A percentile compares a stretch with the other conserved stretches of the same genome.
phyloP scores from a whole-genome alignment of 2,329 filamentous ascomycete species.

The Macrophomina tecta region DNA sequence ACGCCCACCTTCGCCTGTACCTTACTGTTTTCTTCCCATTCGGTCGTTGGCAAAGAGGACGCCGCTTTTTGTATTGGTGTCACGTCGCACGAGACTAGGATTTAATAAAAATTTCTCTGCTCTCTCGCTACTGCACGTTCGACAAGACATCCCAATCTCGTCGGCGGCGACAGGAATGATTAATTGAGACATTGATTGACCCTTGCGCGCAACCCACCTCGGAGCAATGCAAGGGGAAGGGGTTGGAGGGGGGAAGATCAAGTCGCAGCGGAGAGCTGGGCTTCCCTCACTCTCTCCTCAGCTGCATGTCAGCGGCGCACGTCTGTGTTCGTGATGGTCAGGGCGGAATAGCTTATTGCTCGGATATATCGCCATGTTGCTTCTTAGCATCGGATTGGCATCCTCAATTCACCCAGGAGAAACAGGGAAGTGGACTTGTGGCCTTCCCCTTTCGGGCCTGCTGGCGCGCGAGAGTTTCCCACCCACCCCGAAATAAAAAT shows the following conservation, averaged over 20 bases:
- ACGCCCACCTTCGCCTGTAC: neutral
- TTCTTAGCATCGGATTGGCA: neutral
- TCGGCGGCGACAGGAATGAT: neutral
- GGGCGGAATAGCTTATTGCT: neutral
- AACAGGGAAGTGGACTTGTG: slow-evolving; percentile 17
- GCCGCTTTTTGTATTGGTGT: neutral
- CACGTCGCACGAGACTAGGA: neutral
- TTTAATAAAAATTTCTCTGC: neutral
- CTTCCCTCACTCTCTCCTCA: neutral
- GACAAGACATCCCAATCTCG: slow-evolving; percentile 11
- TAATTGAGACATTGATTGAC: slow-evolving; percentile 6
- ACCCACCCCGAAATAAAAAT: neutral
- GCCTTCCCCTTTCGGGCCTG: neutral
- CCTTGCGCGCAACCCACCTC: neutral
- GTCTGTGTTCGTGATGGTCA: neutral
- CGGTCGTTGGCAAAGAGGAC: too few relatives aligned
- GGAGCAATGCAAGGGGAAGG: slow-evolving; percentile 7
- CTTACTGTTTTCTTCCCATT: too few relatives aligned
- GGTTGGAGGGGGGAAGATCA: neutral
- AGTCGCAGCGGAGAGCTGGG: neutral
- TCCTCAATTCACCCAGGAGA: neutral
- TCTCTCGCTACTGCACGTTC: neutral
- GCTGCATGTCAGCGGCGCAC: slow-evolving; percentile 16
- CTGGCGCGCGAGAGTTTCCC: neutral
- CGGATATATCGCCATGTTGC: neutral